These are phyloP conservation scores for Populus trichocarpa DNA, from an alignment of 441 rosid genomes.

Conservation along the genomic window DNA sequence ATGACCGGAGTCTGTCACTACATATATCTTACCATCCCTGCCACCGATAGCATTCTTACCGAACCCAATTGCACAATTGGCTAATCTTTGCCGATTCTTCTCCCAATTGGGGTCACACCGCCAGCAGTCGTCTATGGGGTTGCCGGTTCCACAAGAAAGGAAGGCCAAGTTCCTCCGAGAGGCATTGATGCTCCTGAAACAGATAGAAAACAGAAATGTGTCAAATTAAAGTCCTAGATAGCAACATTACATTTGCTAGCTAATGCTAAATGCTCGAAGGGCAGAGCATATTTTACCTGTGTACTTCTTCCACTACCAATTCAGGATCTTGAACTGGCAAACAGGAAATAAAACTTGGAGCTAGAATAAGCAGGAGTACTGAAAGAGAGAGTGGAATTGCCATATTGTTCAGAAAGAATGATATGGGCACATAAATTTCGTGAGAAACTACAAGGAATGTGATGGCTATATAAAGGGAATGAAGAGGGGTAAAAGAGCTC, in stretches of 20 bases:
- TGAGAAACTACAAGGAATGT: slow-evolving; percentile 5
- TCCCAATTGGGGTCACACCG: slow-evolving; percentile 80
- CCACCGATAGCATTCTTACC: slow-evolving; percentile 88
- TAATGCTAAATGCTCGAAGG: background rate
- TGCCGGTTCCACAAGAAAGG: slow-evolving; percentile 76
- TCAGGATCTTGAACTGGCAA: slow-evolving; percentile 61
- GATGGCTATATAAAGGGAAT: slow-evolving; percentile 31
- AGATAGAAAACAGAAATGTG: background rate
- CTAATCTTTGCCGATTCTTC: slow-evolving; percentile 62
- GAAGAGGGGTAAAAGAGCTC: background rate
- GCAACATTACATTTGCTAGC: background rate
- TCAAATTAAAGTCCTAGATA: background rate
- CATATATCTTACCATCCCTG: slow-evolving; percentile 71
- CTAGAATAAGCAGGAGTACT: slow-evolving; percentile 25
- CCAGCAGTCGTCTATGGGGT: slow-evolving; percentile 96
- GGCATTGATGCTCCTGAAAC: slow-evolving; percentile 61
- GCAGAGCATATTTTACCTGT: slow-evolving; percentile 32
- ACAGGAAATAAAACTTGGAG: slow-evolving; percentile 33
- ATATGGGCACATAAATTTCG: background rate
- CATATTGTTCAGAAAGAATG: slow-evolving; percentile 2
- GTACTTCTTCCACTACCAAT: slow-evolving; percentile 56
- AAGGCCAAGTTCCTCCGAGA: slow-evolving; percentile 61
- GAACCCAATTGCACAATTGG: slow-evolving; percentile 87
- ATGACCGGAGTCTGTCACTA: slow-evolving; percentile 57
- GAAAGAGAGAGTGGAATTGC: slow-evolving; percentile 20